Conservation (phyloP, 805 yeast genomes). For the Myxozyma kluyveri region DNA sequence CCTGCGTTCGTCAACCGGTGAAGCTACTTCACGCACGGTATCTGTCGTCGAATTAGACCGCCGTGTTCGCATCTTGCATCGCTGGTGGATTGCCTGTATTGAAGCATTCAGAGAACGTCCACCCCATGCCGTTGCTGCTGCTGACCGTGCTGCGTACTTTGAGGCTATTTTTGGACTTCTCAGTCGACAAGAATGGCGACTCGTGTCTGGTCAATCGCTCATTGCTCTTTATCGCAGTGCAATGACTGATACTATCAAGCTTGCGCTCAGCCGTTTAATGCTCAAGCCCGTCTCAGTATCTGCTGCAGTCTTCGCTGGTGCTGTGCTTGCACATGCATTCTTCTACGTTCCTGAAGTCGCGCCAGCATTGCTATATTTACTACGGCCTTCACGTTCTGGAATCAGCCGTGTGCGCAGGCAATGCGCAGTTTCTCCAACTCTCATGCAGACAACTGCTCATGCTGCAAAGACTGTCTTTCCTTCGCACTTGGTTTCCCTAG, state of each 20-base stretch:
- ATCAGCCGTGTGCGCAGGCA: constrained; percentile 32
- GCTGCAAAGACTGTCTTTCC: constrained; percentile 30
- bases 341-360: constrained; percentile 56
- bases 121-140: constrained; percentile 33
- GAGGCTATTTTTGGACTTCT: constrained; percentile 43
- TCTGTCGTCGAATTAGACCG: constrained; percentile 29
- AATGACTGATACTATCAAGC: constrained; percentile 54
- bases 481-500: constrained; percentile 30
- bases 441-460: neutral
- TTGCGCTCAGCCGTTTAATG: constrained; percentile 49
- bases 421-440: constrained; percentile 3
- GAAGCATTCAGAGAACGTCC: constrained; percentile 34
- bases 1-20: constrained; percentile 36
- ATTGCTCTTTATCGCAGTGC: constrained; percentile 28
- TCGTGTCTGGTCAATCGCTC: constrained; percentile 16
- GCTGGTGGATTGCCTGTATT: constrained; percentile 43
- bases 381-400: constrained; percentile 34
- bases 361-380: constrained; percentile 40
- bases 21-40: constrained; percentile 30
- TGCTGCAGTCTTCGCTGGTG: constrained; percentile 64
- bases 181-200: constrained; percentile 42
- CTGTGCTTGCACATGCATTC: constrained; percentile 63
- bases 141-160: constrained; percentile 42
- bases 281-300: constrained; percentile 55
- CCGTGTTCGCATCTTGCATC: constrained; percentile 35